phyloP scores from a whole-genome alignment of 345 rosid genomes.

The Pseudoturritis turrita region DNA sequence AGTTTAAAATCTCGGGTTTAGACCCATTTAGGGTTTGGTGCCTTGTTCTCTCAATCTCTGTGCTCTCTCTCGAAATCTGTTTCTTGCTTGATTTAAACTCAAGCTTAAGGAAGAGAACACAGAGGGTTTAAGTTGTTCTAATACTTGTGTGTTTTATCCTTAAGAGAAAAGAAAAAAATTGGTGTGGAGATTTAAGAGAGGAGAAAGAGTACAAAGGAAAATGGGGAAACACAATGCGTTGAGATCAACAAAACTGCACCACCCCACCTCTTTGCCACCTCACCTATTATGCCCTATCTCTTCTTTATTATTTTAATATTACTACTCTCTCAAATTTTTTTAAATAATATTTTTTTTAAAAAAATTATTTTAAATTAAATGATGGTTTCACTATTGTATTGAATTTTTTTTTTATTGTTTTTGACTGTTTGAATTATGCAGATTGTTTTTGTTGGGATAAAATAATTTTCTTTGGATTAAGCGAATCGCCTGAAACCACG shows the following conservation, averaged over 20 bases:
- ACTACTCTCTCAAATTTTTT: no score
- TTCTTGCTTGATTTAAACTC: slow-evolving; percentile 58
- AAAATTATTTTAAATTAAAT: no score
- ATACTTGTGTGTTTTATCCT: neutral
- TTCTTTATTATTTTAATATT: neutral
- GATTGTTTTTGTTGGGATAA: no score
- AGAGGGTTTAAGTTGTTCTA: slow-evolving; percentile 20
- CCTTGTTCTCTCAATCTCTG: slow-evolving; percentile 29
- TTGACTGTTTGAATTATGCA: no score
- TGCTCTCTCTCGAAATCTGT: slow-evolving; percentile 30
- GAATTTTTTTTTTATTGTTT: no score
- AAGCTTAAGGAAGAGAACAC: slow-evolving; percentile 30
- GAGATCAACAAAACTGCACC: slow-evolving; percentile 68
- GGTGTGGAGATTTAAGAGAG: slow-evolving; percentile 15
- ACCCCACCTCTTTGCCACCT: slow-evolving; percentile 41
- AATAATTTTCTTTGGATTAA: no score
- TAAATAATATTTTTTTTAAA: no score
- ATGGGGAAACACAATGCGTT: slow-evolving; percentile 42
- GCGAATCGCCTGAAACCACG: no score
- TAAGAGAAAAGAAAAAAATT: neutral
- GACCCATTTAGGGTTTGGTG: slow-evolving; percentile 55
- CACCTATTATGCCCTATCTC: slow-evolving; percentile 39
- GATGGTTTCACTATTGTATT: no score
- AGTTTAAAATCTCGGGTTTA: slow-evolving; percentile 55
- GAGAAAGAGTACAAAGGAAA: slow-evolving; percentile 27